Percentiles rank a stretch among this genome's conserved stretches.
phyloP scores from a whole-genome alignment of 2,329 filamentous ascomycete genomes.

The Lachnellula occidentalis region DNA sequence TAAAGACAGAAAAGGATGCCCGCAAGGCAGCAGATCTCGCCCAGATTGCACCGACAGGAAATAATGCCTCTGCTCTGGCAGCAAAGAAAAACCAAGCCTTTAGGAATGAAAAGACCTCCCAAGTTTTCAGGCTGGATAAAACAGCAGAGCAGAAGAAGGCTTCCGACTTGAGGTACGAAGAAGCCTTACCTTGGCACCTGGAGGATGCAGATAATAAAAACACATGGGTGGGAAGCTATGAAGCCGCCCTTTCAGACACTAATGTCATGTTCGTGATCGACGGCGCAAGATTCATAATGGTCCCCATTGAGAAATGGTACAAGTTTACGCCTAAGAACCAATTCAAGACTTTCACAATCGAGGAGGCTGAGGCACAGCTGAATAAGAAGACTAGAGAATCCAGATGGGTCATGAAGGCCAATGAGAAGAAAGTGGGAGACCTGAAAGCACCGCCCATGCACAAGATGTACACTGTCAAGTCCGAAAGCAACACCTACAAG shows the following conservation, averaged over 20 bases:
- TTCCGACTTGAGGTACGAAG: constrained; percentile 76
- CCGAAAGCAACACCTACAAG: constrained; percentile 60
- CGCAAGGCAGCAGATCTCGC: constrained; percentile 83
- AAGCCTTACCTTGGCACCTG: constrained; percentile 91
- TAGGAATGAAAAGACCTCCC: constrained; percentile 78
- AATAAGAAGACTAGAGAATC: constrained; percentile 70
- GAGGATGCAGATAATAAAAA: constrained; percentile 96
- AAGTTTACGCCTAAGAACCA: constrained; percentile 75
- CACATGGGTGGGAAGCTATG: constrained; percentile 87
- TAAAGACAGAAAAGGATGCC: constrained; percentile 73
- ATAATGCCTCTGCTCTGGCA: constrained; percentile 38
- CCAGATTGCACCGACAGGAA: constrained; percentile 81
- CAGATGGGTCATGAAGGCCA: constrained; percentile 72
- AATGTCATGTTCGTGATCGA: constrained; percentile 75
- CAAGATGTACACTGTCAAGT: constrained; percentile 52
- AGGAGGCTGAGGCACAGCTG: constrained; percentile 82
- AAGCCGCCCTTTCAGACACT: constrained; percentile 79
- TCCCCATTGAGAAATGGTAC: constrained; percentile 95
- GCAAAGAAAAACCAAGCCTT: constrained; percentile 50
- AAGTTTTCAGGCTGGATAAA: constrained; percentile 75
- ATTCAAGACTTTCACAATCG: constrained; percentile 71
- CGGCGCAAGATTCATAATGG: constrained; percentile 68
- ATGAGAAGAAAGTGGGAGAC: constrained; percentile 53
- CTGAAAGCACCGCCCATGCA: constrained; percentile 51
- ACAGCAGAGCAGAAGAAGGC: constrained; percentile 66